Percentiles rank a stretch among this genome's conserved stretches.
Evolutionary conservation across 768 basidiomycete genomes (phyloP).

Genomic region (Pulveroboletus frians): DNA sequence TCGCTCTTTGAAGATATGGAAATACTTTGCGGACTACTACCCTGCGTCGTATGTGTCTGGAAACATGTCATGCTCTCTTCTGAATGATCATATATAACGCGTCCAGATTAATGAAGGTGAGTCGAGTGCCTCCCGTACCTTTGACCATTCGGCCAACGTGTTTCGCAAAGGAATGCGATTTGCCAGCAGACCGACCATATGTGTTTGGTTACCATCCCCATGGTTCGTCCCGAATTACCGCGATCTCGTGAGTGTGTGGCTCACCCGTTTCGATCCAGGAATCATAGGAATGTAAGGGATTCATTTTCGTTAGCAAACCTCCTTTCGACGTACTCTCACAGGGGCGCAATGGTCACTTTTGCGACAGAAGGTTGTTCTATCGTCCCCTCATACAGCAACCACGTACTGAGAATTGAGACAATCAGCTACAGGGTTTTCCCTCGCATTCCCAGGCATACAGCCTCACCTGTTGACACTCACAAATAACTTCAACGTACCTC

Average conservation of each 20-base stretch:
- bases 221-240: conserved; percentile 44
- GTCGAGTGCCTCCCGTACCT: background rate
- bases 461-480: conserved; percentile 90
- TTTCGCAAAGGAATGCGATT: conserved; percentile 61
- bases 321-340: conserved; percentile 26
- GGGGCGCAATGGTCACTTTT: conserved; percentile 95
- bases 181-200: conserved; percentile 89
- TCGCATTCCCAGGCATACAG: conserved; percentile 82
- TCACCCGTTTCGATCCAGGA: conserved; percentile 42
- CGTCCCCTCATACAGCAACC: background rate
- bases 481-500: conserved; percentile 86
- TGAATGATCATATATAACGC: background rate
- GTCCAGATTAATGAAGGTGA: conserved; percentile 32
- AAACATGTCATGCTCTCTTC: background rate
- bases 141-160: background rate
- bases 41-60: conserved; percentile 72
- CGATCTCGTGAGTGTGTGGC: background rate
- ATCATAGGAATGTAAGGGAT: conserved; percentile 91
- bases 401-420: background rate
- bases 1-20: conserved; percentile 67
- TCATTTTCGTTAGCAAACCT: background rate
- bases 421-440: conserved; percentile 84
- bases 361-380: conserved; percentile 74
- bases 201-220: conserved; percentile 99
- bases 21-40: conserved; percentile 89